Evolutionary conservation across 2,329 filamentous ascomycete species (phyloP).

Genomic region (Colletotrichum sp.): DNA sequence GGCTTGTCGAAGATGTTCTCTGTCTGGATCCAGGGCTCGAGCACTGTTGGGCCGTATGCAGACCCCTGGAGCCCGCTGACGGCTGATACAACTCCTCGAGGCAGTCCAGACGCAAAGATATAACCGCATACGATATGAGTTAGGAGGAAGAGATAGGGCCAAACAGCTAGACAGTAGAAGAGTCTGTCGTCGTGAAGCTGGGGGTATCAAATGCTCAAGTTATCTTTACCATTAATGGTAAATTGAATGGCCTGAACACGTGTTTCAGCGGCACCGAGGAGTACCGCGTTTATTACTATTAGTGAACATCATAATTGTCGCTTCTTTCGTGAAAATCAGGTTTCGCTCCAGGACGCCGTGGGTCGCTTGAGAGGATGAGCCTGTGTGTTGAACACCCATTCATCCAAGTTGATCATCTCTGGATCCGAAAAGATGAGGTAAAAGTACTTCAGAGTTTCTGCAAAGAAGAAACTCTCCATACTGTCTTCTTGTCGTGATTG

Average conservation of each 20-base stretch:
- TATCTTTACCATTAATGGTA: neutral
- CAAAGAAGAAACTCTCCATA: constrained; percentile 71
- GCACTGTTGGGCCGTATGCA: neutral
- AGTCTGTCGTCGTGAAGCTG: neutral
- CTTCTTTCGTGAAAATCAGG: neutral
- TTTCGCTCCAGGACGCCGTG: neutral
- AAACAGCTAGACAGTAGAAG: neutral
- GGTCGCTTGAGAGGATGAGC: constrained; percentile 46
- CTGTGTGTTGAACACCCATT: constrained; percentile 66
- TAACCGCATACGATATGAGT: neutral
- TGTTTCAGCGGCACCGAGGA: neutral
- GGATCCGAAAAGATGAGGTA: constrained; percentile 73
- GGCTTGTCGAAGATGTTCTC: neutral
- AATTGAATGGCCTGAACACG: neutral
- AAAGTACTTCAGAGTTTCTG: constrained; percentile 78
- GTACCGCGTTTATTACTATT: neutral
- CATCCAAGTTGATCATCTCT: constrained; percentile 66
- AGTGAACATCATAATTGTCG: neutral
- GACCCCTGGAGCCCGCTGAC: neutral
- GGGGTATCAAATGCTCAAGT: neutral
- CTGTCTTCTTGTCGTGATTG: constrained; percentile 44
- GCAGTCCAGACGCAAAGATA: neutral
- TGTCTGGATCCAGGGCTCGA: neutral
- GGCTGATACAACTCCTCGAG: neutral
- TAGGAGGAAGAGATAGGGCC: neutral